These are phyloP conservation scores for Knoxdaviesia capensis DNA, from an alignment of 2,329 filamentous ascomycete species.

Conservation along the genomic window DNA sequence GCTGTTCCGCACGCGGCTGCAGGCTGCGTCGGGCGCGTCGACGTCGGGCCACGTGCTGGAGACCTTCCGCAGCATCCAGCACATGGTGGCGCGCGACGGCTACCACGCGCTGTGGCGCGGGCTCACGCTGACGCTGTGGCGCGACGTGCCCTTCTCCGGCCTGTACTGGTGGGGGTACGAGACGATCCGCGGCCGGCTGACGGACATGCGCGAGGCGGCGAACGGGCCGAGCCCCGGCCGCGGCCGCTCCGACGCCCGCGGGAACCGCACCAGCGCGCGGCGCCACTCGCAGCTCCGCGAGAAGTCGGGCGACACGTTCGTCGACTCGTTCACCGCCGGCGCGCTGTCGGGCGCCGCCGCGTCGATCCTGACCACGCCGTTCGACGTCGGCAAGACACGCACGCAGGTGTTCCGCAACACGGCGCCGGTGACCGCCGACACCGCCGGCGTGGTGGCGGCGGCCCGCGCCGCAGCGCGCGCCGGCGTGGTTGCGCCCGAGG, in stretches of 20 bases:
- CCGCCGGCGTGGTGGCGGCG: constrained; percentile 5
- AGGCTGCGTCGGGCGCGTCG: constrained; percentile 44
- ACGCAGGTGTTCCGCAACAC: constrained; percentile 63
- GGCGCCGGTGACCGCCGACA: constrained; percentile 4
- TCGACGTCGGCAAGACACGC: constrained; percentile 92
- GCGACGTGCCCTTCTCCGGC: constrained; percentile 91
- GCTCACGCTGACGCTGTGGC: constrained; percentile 77
- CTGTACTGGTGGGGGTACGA: constrained; percentile 99
- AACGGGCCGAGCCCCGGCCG: constrained; percentile 10
- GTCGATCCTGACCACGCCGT: constrained; percentile 78
- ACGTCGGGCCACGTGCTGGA: constrained; percentile 54
- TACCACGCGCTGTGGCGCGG: constrained; percentile 79
- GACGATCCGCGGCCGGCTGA: constrained; percentile 50
- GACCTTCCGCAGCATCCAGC: constrained; percentile 53
- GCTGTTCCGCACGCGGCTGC: constrained; percentile 81
- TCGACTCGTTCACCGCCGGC: constrained; percentile 78
- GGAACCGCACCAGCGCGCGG: constrained; percentile 20
- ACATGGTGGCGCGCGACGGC: constrained; percentile 62
- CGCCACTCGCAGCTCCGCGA: constrained; percentile 41
- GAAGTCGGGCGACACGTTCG: constrained; percentile 56
- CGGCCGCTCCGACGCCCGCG: constrained; percentile 11
- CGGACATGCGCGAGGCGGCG: constrained; percentile 27
- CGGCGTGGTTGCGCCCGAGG: constrained; percentile 38
- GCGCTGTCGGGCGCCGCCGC: constrained; percentile 68
- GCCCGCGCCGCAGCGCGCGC: constrained; percentile 15